Conservation (phyloP, 2,329 filamentous ascomycete species). For the Colletotrichum noveboracense region DNA sequence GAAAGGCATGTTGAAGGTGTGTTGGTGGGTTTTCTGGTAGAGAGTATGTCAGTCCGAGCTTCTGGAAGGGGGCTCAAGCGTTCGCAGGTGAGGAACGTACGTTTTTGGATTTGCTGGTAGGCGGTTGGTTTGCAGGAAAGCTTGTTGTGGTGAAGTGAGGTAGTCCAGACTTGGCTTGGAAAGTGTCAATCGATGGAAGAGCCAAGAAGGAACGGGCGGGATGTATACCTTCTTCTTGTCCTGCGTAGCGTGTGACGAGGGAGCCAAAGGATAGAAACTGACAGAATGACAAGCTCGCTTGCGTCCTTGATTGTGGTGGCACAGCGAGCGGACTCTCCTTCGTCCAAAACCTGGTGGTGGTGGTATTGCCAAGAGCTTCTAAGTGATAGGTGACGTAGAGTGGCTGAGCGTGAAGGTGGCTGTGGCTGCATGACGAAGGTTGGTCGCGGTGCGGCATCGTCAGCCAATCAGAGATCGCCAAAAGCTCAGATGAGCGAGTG, state of each 20-base stretch:
- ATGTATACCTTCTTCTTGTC: background rate
- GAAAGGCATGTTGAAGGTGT: constrained; percentile 44
- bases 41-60: background rate
- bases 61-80: background rate
- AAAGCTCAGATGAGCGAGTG: background rate
- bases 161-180: background rate
- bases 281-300: background rate
- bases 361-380: background rate
- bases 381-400: background rate
- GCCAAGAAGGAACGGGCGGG: background rate
- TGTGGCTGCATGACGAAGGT: background rate
- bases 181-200: background rate
- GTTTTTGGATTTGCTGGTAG: background rate
- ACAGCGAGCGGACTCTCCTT: background rate
- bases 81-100: background rate
- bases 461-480: background rate
- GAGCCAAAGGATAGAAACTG: background rate
- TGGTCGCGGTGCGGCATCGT: background rate
- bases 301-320: background rate
- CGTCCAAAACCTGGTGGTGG: background rate
- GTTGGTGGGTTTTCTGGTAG: background rate
- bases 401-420: background rate
- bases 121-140: background rate
- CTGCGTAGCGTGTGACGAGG: constrained; percentile 6
- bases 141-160: background rate